Evolutionary conservation across 1,284 basidiomycete genomes (phyloP).

Genomic region (Ganoderma sp.): DNA sequence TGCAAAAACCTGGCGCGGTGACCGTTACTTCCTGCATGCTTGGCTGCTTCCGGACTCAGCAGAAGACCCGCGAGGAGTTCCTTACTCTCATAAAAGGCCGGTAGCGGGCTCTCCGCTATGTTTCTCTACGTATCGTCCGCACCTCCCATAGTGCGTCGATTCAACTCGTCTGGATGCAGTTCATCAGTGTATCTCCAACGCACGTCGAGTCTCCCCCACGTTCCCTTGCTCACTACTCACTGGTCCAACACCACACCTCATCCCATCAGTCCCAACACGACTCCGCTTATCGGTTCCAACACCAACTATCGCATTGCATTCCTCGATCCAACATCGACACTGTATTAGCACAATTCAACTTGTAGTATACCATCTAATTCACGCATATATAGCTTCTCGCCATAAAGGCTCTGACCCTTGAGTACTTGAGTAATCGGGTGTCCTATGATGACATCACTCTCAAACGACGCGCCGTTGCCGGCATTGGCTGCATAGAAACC

Average conservation of each 20-base stretch:
- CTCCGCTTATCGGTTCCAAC: conserved; percentile 1
- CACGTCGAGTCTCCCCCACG: conserved; percentile 16
- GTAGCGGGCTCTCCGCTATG: conserved; percentile 30
- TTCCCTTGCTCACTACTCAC: background rate
- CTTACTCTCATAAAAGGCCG: conserved; percentile 76
- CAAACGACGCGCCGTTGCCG: background rate
- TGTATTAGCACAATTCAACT: conserved; percentile 37
- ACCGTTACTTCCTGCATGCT: conserved; percentile 99
- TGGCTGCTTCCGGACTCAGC: conserved; percentile 95
- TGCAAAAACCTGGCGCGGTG: conserved; percentile 96
- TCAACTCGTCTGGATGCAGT: conserved; percentile 34
- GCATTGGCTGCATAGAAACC: background rate
- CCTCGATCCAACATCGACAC: conserved; percentile 28
- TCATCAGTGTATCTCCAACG: conserved; percentile 31
- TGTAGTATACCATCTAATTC: conserved; percentile 26
- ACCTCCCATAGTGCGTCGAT: conserved; percentile 27
- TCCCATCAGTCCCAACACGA: background rate
- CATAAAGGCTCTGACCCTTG: background rate
- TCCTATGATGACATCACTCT: background rate
- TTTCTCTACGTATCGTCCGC: background rate
- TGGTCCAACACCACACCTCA: background rate
- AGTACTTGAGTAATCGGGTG: no score
- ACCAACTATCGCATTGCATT: conserved; percentile 17
- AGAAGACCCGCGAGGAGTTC: conserved; percentile 98
- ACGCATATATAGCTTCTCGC: background rate